Base-by-base conservation (phyloP, 2,329 filamentous ascomycete genomes). In the Diaporthe citrichinensis region DNA sequence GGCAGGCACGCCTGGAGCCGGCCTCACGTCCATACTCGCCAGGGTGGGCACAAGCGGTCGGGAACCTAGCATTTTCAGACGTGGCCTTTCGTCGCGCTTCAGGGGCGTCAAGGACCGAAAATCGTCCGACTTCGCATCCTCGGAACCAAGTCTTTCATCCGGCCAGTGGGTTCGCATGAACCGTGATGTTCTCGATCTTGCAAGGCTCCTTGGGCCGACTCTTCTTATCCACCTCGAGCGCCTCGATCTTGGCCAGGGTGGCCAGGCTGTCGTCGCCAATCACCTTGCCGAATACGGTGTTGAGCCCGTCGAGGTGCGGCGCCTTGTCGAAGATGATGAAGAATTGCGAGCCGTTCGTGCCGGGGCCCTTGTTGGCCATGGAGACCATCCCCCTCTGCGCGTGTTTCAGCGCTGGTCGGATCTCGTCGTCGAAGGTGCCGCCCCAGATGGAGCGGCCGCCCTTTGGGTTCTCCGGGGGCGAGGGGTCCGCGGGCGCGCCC, bases 131-230 rank as follows among this genome's bases (percentile, higher is more conserved):
- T 55, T 65, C 55, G 12, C 28, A 20, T 17, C 15, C 12, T 36
- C 34, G 5, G n/a, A 12, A 39, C 25, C 3, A 7, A n/a, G 15
- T 36, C 15, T 28, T 58, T 89, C 84, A 92, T 31, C 83, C 90
- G 5, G 94, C 94, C 77, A 96, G 81, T 1, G 94, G 94, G 80
- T 97, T 97, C 25, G 94, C 94, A 83, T 96, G 94, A 3, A 96
- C 89, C 1, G 92, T 94, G 34, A 96, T 88, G 12, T 85, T 89
- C 80, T 94, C 90, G 74, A 97, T 95, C 78, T 86, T 86, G 36
- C 94, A 87, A 74, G 88, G 86, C 81, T 93, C 89, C 84, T 92
- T 92, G 0, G 94, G 94, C 68, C 94, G 86, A 79, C 89, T 92
- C 88, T 96, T 97, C 86, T 92, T 94, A 84, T 97, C 95, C 65